Conservation (phyloP, 306 rosid genomes). For the Quercus parvula region DNA sequence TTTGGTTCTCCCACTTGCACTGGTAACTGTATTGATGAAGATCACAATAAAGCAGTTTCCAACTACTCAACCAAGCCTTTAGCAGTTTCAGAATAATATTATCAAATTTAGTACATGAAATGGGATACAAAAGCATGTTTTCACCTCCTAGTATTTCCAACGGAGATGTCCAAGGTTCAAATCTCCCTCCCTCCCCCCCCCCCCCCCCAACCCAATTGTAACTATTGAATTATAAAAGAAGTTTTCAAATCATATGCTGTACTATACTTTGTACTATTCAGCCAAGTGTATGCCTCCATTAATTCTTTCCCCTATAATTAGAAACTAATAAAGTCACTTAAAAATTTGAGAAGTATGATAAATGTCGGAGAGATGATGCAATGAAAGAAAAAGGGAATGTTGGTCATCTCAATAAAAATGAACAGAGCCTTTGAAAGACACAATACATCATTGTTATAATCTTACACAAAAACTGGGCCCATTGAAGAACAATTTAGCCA, state of each 20-base stretch:
- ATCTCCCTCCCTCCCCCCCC: too few relatives aligned
- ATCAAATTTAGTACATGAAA: not conserved
- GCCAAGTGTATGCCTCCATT: not conserved
- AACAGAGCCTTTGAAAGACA: not conserved
- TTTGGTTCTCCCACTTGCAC: not conserved
- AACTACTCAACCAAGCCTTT: not conserved
- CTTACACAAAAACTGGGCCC: not conserved
- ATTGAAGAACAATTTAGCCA: not conserved
- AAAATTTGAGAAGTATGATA: not conserved
- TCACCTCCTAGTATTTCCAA: too few relatives aligned
- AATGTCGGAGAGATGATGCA: not conserved
- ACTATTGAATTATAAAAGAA: too few relatives aligned
- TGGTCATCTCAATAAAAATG: not conserved
- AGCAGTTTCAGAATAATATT: not conserved
- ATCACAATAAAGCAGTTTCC: not conserved
- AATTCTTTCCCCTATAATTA: not conserved
- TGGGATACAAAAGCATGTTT: not conserved
- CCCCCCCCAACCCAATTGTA: too few relatives aligned
- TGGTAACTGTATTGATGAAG: not conserved
- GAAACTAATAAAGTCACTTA: not conserved
- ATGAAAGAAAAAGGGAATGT: not conserved
- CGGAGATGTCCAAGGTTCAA: too few relatives aligned
- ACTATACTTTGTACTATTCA: not conserved
- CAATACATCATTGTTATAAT: not conserved
- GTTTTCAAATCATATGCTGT: not conserved